Conservation (phyloP, 78 protist genomes). For the Tieghemostelium lacteum region DNA sequence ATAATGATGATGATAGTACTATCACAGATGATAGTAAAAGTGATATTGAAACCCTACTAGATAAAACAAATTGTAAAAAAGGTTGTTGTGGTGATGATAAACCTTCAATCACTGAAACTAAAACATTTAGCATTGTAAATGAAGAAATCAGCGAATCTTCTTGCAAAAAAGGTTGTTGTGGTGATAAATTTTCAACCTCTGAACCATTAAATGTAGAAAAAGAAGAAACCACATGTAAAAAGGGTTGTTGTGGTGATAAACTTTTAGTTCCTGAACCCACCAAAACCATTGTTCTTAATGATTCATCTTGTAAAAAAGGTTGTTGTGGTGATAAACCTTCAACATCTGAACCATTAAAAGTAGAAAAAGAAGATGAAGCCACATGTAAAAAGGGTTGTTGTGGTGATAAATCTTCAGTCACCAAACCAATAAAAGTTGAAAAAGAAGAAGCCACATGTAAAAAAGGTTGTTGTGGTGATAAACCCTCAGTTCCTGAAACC, state of each 20-base stretch:
- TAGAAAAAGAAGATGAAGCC: background rate
- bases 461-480: conserved; percentile 15
- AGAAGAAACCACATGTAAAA: background rate
- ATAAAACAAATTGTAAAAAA: conserved; percentile 1
- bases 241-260: conserved; percentile 5
- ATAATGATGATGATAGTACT: too few relatives aligned
- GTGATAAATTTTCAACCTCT: background rate
- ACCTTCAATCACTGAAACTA: background rate
- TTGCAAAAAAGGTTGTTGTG: conserved; percentile 53
- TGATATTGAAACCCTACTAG: too few relatives aligned
- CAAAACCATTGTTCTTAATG: background rate
- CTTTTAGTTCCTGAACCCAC: background rate
- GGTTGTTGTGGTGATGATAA: conserved; percentile 33
- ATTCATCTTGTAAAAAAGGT: too few relatives aligned
- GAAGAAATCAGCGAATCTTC: background rate
- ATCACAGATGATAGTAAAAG: too few relatives aligned
- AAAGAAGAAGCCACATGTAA: background rate
- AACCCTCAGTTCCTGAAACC: background rate
- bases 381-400: conserved; percentile 39
- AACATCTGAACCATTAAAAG: background rate
- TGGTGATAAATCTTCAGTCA: background rate
- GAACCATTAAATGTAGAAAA: background rate
- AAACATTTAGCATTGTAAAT: background rate
- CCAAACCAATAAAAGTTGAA: background rate
- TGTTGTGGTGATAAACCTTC: conserved; percentile 25